Evolutionary conservation across 2,329 filamentous ascomycete genomes (phyloP).

Genomic region (Colletotrichum cuscutae): DNA sequence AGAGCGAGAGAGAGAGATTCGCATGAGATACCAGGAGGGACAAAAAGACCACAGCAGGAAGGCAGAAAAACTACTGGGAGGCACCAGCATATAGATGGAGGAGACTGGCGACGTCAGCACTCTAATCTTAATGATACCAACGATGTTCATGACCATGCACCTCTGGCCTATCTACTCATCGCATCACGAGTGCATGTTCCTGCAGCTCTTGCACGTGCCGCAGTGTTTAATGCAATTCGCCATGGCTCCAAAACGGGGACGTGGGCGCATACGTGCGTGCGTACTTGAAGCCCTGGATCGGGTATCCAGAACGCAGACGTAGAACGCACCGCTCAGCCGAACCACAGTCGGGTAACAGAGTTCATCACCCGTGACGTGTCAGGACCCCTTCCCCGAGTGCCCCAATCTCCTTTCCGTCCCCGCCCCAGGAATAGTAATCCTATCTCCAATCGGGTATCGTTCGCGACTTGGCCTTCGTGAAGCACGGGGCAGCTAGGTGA

Average conservation of each 20-base stretch:
- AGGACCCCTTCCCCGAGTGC: not conserved
- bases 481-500: not conserved
- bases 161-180: no score
- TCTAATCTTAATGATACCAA: constrained; percentile 29
- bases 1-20: not conserved
- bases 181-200: not conserved
- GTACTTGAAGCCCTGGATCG: not conserved
- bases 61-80: not conserved
- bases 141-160: constrained; percentile 13
- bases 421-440: no score
- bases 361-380: not conserved
- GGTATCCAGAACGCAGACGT: not conserved
- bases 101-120: not conserved
- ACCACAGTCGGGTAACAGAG: not conserved
- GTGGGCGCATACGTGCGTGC: no score
- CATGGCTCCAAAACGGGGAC: not conserved
- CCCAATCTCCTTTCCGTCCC: not conserved
- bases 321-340: not conserved
- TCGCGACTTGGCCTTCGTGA: constrained; percentile 10
- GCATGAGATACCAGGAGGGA: not conserved
- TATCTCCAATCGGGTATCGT: not conserved
- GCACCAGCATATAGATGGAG: constrained; percentile 14
- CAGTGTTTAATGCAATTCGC: no score
- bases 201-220: not conserved
- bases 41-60: not conserved